These are phyloP conservation scores for Fusarium secorum DNA, from an alignment of 2,329 filamentous ascomycete genomes.

Conservation along the genomic window DNA sequence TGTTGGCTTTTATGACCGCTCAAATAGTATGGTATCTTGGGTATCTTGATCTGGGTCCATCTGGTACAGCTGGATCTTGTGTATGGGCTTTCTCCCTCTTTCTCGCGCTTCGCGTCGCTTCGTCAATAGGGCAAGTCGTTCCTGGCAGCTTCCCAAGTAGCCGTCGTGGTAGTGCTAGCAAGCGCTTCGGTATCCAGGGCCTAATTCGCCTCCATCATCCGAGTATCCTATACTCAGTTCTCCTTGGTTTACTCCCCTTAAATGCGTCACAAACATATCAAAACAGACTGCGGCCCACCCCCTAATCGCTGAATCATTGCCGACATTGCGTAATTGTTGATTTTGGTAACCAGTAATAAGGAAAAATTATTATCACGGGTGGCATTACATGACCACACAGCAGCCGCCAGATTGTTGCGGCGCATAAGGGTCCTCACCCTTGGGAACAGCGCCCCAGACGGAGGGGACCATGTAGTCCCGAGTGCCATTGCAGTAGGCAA, in stretches of 20 bases:
- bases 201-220: constrained; percentile 19
- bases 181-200: constrained; percentile 37
- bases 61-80: constrained; percentile 33
- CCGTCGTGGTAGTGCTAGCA: constrained; percentile 29
- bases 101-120: constrained; percentile 23
- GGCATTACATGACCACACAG: constrained; percentile 87
- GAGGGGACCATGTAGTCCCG: constrained; percentile 99
- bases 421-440: constrained; percentile 97
- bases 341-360: constrained; percentile 39
- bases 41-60: constrained; percentile 40
- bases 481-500: constrained; percentile 97
- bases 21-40: constrained; percentile 41
- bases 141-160: constrained; percentile 21
- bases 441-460: constrained; percentile 93
- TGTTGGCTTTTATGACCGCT: constrained; percentile 34
- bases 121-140: constrained; percentile 20
- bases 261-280: constrained; percentile 41
- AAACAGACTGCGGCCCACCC: constrained; percentile 41
- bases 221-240: constrained; percentile 29
- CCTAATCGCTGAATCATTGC: constrained; percentile 45
- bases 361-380: constrained; percentile 31
- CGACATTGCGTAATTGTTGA: constrained; percentile 42
- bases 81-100: constrained; percentile 18
- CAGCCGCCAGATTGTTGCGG: constrained; percentile 92
- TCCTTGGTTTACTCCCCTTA: constrained; percentile 36